A percentile compares a stretch with the other conserved stretches of the same genome.
Evolutionary conservation across 1,284 basidiomycete genomes (phyloP).

Genomic region (Austropuccinia psidii): DNA sequence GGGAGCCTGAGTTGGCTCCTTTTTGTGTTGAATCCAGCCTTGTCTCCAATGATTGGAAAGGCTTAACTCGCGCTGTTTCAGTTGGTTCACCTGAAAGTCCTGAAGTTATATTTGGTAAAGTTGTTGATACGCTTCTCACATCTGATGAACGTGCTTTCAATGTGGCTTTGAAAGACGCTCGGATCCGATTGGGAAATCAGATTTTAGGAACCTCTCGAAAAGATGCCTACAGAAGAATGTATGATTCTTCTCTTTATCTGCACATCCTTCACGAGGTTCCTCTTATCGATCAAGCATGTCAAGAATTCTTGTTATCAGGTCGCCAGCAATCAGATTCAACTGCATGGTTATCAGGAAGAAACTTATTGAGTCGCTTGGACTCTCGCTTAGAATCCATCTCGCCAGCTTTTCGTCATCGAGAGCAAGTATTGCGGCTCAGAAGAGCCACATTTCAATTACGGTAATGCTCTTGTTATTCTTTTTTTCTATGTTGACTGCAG

Average conservation of each 20-base stretch:
- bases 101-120: conserved; percentile 68
- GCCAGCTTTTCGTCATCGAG: conserved; percentile 84
- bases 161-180: conserved; percentile 33
- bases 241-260: conserved; percentile 76
- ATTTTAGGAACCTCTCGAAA: conserved; percentile 67
- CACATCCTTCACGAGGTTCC: conserved; percentile 85
- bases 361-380: conserved; percentile 53
- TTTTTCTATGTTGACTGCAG: conserved; percentile 35
- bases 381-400: conserved; percentile 68
- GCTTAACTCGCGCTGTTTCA: conserved; percentile 59
- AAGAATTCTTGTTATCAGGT: too few species aligned
- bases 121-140: conserved; percentile 70
- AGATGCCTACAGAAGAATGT: conserved; percentile 72
- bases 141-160: conserved; percentile 44
- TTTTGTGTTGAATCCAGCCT: conserved; percentile 91
- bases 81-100: conserved; percentile 52
- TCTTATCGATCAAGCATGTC: conserved; percentile 57
- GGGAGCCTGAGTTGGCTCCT: conserved; percentile 68
- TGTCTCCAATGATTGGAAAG: conserved; percentile 89
- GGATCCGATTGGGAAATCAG: conserved; percentile 59
- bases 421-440: conserved; percentile 82
- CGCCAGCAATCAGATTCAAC: neutral
- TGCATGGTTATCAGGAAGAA: conserved; percentile 29
- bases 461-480: conserved; percentile 50
- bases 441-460: conserved; percentile 71